Conservation (phyloP, 805 yeast species). For the Candida jianshihensis region DNA sequence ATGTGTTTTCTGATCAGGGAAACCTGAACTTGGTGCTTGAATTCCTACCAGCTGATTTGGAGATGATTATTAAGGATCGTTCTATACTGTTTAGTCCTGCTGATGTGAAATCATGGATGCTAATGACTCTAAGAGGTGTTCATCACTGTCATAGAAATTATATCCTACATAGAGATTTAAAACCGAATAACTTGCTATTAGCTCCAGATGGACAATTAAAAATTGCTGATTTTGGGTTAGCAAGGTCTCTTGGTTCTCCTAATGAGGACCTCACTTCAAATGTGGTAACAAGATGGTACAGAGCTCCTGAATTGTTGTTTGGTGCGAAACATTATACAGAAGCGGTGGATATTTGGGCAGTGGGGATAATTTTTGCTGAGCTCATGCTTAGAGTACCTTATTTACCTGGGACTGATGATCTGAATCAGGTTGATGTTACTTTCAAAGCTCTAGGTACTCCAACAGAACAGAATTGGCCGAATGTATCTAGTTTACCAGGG, state of each 20-base stretch:
- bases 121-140: conserved; percentile 91
- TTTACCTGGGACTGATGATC: conserved; percentile 85
- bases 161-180: conserved; percentile 86
- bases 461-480: conserved; percentile 86
- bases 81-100: conserved; percentile 71
- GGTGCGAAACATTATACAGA: conserved; percentile 87
- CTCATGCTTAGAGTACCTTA: conserved; percentile 93
- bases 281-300: conserved; percentile 96
- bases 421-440: conserved; percentile 88
- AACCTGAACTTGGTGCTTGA: conserved; percentile 84
- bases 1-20: conserved; percentile 67
- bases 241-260: conserved; percentile 75
- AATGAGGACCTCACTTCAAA: conserved; percentile 79
- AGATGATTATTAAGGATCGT: conserved; percentile 78
- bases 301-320: conserved; percentile 89
- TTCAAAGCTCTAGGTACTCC: conserved; percentile 96
- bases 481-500: conserved; percentile 70
- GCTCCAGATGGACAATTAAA: conserved; percentile 86
- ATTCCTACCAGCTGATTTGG: conserved; percentile 87
- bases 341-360: conserved; percentile 93
- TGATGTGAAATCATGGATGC: conserved; percentile 87
- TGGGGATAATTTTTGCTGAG: conserved; percentile 94
- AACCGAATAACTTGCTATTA: conserved; percentile 83
- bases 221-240: conserved; percentile 96
- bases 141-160: conserved; percentile 93